phyloP scores from a whole-genome alignment of 2,329 filamentous ascomycete genomes.

The Exophiala viscosa region DNA sequence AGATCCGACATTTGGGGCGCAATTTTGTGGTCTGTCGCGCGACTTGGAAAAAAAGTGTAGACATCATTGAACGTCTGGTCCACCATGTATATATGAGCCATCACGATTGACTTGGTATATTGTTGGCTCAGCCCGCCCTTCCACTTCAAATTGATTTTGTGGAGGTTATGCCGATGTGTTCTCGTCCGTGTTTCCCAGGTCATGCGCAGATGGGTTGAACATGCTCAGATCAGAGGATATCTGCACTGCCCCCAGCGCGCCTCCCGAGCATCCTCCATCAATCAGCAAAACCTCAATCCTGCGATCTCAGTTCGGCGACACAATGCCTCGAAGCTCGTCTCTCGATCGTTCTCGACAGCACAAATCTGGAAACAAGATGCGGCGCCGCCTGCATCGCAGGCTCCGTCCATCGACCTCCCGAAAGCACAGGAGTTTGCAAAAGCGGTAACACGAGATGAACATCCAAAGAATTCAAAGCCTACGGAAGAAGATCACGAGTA shows the following conservation, averaged over 20 bases:
- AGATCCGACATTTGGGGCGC: too few relatives aligned
- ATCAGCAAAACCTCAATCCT: neutral
- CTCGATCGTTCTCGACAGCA: neutral
- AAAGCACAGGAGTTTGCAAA: neutral
- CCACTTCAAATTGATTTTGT: neutral
- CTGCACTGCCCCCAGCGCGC: conserved; percentile 3
- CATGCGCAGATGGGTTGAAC: conserved; percentile 25
- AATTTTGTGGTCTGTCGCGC: neutral
- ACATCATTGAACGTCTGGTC: conserved; percentile 15
- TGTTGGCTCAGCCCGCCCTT: neutral
- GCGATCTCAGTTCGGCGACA: neutral
- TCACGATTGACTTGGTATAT: neutral
- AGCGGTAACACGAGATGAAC: neutral
- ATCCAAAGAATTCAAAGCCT: conserved; percentile 1
- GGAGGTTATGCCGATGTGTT: conserved; percentile 2
- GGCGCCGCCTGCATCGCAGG: neutral
- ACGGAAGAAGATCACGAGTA: conserved; percentile 29
- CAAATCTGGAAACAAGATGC: neutral
- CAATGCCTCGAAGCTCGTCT: neutral
- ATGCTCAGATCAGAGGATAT: conserved; percentile 17
- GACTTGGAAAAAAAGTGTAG: conserved; percentile 13
- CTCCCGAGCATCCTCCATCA: neutral
- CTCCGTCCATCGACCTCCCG: neutral
- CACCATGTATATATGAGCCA: neutral
- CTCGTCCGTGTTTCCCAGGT: conserved; percentile 11